Base-by-base conservation (phyloP, 2,329 filamentous ascomycete genomes). In the Diplodia corticola region DNA sequence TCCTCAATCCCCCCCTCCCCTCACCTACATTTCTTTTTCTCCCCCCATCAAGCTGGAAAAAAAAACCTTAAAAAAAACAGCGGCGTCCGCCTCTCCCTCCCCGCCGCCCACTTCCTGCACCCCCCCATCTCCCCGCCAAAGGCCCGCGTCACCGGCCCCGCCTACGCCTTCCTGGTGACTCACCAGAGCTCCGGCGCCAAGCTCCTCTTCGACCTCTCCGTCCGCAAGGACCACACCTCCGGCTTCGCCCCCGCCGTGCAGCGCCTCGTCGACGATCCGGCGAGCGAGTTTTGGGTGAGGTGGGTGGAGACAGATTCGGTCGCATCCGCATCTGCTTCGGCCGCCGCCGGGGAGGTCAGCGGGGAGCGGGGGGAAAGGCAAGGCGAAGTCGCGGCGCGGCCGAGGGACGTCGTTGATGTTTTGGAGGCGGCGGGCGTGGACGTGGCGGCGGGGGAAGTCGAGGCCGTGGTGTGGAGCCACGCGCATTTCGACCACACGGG, bases 401-500 rank as follows among this genome's bases (percentile, higher is more conserved):
- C 40, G 6, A 5, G n/a, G 6, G 40, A 44, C 5, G 40, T 44
- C 6, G 40, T 44, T 6, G 40, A 44, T 1, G 40, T 44, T 2
- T 4, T 44, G 40, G 3, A 0, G 17, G n/a, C 10, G 70, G 73
- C 15, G 76, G 75, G n/a, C n/a, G n/a, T n/a, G n/a, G n/a, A n/a
- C 2, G 69, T 81, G 4, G 65, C 74, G 7, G 67, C 71, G 2
- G 61, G 70, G 1, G 67, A 70, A 0, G 76, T 82, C 37, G 76
- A 80, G 49, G 74, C 76, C 24, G 69, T 81, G 1, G 74, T 82
- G 28, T 77, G 75, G 72, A 80, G 28, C 65, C 82, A 85, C 68
- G 82, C 78, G 69, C 74, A 83, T 68, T 82, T 77, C 72, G 84
- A 87, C 69, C 85, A 87, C 65, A 81, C 80, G 9, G 85, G 85